Evolutionary conservation across 2,329 filamentous ascomycete species (phyloP), one percentile per base, ranked within the genome.

Genomic region (Pestalotiopsis sp.): DNA sequence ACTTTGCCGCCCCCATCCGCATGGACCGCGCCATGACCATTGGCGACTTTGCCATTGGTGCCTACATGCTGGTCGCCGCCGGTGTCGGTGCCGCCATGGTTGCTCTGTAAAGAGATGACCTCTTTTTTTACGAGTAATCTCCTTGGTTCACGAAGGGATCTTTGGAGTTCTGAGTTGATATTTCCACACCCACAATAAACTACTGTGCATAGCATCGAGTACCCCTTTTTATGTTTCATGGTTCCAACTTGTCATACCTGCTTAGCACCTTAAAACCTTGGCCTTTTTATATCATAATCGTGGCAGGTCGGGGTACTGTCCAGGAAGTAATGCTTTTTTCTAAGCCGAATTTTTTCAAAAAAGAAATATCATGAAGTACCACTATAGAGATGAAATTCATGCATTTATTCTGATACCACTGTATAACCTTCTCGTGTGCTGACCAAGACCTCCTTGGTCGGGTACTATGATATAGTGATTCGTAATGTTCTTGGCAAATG

Each of bases 81-180:
- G 82, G 79, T 64, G 82, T 83, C 14, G 87, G 87, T 74, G 86
- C 83, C 52, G 81, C 79, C 69, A 87, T 89, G 85, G 76, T 89
- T 68, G 76, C 83, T 70, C 75, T 89, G 79, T 89, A 87, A 84
- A 36, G 11, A 17, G 25, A 23, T 20, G 59, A 31, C n/a, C 31
- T 31, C 23, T 12, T 31, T 36, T 39, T 36, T 14, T 36, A 27
- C 38, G 12, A 12, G n/a, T n/a, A 23, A 38, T 38, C 23, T 36
- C 6, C 31, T 36, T 36, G 31, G 31, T 27, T 49, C 45, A 52
- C 17, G 20, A 59, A 59, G 57, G 57, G 25, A 25, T 58, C 57
- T 27, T 27, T 59, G 57, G 57, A 59, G 27, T 59, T 36, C 25
- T 27, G 57, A 36, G 57, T 59, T 36, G 27, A 59, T 59, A 27